Evolutionary conservation across 2,329 filamentous ascomycete genomes (phyloP), one percentile per base, ranked within the genome.

Genomic region (Microsporum ferrugineum): DNA sequence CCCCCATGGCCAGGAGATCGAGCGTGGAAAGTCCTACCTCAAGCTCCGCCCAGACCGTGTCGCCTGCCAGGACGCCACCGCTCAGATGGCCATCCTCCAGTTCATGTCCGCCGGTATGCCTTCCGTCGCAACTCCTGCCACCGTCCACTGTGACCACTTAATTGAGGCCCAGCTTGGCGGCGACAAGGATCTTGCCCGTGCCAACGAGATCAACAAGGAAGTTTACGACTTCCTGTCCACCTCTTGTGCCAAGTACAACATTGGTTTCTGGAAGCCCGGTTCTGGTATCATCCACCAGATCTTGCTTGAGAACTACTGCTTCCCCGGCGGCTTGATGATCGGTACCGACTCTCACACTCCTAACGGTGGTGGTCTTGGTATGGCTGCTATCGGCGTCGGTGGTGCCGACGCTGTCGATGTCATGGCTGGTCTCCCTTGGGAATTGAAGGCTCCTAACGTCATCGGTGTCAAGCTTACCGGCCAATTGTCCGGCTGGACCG

Each of bases 241-340:
- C 65, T 88, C 92, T 67, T 97, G 92, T 76, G 91, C 91, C 73
- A 99, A 97, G 83, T 99, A 97, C 84, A 92, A 97, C 84, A 97
- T 97, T 76, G 94, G 94, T 82, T 97, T 97, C 87, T 99, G 94
- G 94, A 90, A 85, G 77, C 94, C 94, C 67, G 94, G 94, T 70
- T 96, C 92, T 75, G 94, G 94, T 83, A 99, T 97, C 76, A 99
- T 99, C 71, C 94, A 99, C 81, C 94, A 97, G 82, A 97, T 97
- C 73, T 79, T 97, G 66, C 85, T 97, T 63, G 94, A 99, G 82
- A 97, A 97, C 84, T 97, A 97, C 77, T 91, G 91, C 76, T 97
- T 97, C 87, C 94, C 94, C 67, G 94, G 94, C 84, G 92, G 88
- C 84, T 85, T 99, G 63, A 85, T 99, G 74, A 97, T 97, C 73